A percentile compares a stretch with the other conserved stretches of the same genome.
Evolutionary conservation across 495 filamentous ascomycete species (phyloP).

Genomic region (Cercophora samala): DNA sequence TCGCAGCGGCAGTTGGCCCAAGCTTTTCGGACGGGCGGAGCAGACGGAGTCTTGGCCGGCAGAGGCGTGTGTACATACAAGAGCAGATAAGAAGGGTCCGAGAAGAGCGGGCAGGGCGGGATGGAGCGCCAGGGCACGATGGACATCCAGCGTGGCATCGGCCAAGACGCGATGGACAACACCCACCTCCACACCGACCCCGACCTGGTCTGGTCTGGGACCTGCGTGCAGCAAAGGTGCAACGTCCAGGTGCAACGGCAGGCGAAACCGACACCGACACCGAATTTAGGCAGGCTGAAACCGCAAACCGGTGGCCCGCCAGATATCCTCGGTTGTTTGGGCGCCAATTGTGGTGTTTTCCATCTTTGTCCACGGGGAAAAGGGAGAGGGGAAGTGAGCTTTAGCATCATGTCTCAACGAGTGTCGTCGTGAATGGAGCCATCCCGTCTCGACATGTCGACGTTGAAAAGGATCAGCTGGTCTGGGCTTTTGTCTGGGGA

Average conservation of each 20-base stretch:
- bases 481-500: constrained; percentile 1
- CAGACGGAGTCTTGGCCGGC: not conserved
- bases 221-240: not conserved
- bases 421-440: constrained; percentile 5
- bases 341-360: not conserved
- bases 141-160: not conserved
- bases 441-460: not conserved
- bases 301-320: not conserved
- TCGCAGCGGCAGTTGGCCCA: not conserved
- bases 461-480: not conserved
- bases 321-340: constrained; percentile 1
- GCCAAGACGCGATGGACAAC: constrained; percentile 2
- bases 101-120: not conserved
- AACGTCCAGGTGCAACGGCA: not conserved
- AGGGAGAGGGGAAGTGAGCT: not conserved
- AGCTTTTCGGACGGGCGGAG: constrained; percentile 1
- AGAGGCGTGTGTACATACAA: too few relatives aligned
- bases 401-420: not conserved
- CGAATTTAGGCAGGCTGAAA: not conserved
- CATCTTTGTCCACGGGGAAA: not conserved
- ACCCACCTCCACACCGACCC: not conserved
- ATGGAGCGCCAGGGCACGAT: not conserved
- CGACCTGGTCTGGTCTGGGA: not conserved
- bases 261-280: not conserved
- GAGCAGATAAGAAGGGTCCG: not conserved